Base-by-base conservation (phyloP, 1,139 yeast genomes). In the Zygosaccharomyces sapae region DNA sequence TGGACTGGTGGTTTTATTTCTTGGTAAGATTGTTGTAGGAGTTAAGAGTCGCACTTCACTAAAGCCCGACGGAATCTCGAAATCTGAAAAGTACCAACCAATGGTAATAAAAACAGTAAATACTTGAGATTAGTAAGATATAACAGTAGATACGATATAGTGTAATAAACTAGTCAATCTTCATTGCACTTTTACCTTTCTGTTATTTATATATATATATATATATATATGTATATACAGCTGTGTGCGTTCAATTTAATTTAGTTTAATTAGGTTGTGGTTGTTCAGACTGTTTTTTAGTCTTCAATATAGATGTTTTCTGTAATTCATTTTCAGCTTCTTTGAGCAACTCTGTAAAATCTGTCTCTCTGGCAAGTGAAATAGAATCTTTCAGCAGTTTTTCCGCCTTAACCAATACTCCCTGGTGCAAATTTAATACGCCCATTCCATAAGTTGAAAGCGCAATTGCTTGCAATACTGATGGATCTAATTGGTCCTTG, bases 371-470 rank as follows among this genome's bases (percentile, higher is more conserved):
- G 1, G 95, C 89, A 52, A 89, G 70, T 13, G 83, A 75, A 39
- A 89, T 73, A 0, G 95, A 80, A 62, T 85, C 92, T 18, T 85
- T 71, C 40, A 89, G 70, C 29, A 78, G 68, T 33, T 81, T 72
- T 54, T 79, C 80, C 0, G 96, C 89, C 52, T 74, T 70, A 1
- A 55, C 52, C 3, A 57, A 41, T 4, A 51, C 48, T 2, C 66
- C 66, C 20, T 73, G 58, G 59, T 86, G 89, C 16, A 86, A 67
- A 43, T 80, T 75, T 12, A 87, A 75, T 4, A 89, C 95, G 0
- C 96, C 97, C 36, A 87, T 71, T 0, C 96, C 95, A 61, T 87
- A 90, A 0, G 88, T 81, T 0, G 96, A 80, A 59, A 88, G 71
- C 0, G 95, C 95, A 29, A 84, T 79, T 2, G 86, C 81, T 54